Evolutionary conservation across 2,329 filamentous ascomycete genomes (phyloP).

Genomic region (Botrytis paeoniae): DNA sequence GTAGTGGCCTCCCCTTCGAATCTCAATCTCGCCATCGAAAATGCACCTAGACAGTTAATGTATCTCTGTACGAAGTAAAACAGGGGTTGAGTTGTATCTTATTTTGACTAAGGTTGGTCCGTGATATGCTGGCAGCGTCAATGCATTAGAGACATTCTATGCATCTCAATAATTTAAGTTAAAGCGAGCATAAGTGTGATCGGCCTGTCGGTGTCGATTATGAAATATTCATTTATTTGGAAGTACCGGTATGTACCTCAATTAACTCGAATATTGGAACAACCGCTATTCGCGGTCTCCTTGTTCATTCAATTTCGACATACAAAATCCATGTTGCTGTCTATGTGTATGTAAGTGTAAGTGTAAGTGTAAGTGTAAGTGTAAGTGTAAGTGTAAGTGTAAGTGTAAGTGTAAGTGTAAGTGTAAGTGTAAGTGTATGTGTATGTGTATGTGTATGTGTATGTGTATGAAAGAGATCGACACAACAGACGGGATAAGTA

Average conservation of each 20-base stretch:
- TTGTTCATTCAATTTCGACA: background rate
- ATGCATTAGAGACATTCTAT: conserved; percentile 17
- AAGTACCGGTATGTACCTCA: background rate
- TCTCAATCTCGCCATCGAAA: conserved; percentile 16
- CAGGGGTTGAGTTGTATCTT: conserved; percentile 5
- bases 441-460: background rate
- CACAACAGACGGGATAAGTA: background rate
- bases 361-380: too few relatives aligned
- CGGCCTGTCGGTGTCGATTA: conserved; percentile 1
- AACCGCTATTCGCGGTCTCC: background rate
- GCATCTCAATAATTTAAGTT: conserved; percentile 7
- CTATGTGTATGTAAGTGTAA: background rate
- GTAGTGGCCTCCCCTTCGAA: background rate
- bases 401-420: background rate
- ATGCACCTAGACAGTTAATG: conserved; percentile 6
- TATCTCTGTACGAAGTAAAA: conserved; percentile 13
- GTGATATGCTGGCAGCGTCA: conserved; percentile 14
- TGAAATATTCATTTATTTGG: background rate
- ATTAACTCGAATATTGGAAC: background rate
- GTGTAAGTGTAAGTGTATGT: background rate
- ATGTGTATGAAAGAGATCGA: background rate
- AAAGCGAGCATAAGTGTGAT: background rate
- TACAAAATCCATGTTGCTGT: background rate
- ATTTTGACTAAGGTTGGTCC: background rate
- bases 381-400: background rate